phyloP scores from a whole-genome alignment of 2,329 filamentous ascomycete species.

The Neobulgaria alba region DNA sequence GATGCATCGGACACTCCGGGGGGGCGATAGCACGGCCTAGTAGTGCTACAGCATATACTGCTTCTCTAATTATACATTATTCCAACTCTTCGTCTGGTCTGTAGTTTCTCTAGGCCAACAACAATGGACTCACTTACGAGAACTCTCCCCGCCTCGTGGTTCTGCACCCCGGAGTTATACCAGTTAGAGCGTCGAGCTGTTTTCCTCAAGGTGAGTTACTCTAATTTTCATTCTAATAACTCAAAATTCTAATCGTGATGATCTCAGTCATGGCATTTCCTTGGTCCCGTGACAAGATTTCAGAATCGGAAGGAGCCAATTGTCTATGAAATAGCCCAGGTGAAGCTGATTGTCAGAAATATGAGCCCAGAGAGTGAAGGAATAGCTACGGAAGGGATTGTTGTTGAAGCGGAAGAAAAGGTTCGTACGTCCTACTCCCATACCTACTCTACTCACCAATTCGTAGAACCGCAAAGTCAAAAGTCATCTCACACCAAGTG shows the following conservation, averaged over 20 bases:
- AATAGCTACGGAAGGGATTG: slow-evolving; percentile 29
- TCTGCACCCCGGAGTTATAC: slow-evolving; percentile 39
- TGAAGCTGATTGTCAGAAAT: slow-evolving; percentile 33
- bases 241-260: background rate
- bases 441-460: background rate
- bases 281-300: slow-evolving; percentile 44
- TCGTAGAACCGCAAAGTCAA: slow-evolving; percentile 23
- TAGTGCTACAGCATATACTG: background rate
- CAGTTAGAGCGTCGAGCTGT: slow-evolving; percentile 41
- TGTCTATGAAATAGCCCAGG: slow-evolving; percentile 42
- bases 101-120: background rate
- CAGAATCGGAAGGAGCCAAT: slow-evolving; percentile 33
- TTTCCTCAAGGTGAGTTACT: slow-evolving; percentile 35
- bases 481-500: slow-evolving; percentile 38
- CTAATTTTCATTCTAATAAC: background rate
- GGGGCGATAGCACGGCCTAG: too few species aligned
- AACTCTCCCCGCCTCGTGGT: slow-evolving; percentile 46
- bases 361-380: slow-evolving; percentile 19
- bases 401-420: slow-evolving; percentile 28
- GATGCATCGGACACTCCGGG: background rate
- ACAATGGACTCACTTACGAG: slow-evolving; percentile 23
- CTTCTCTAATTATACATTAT: background rate
- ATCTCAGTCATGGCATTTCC: slow-evolving; percentile 41
- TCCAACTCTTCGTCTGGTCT: background rate
- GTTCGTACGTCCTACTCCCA: slow-evolving; percentile 5